Base-by-base conservation (phyloP, 805 yeast genomes). In the Maudiozyma turicensis region DNA sequence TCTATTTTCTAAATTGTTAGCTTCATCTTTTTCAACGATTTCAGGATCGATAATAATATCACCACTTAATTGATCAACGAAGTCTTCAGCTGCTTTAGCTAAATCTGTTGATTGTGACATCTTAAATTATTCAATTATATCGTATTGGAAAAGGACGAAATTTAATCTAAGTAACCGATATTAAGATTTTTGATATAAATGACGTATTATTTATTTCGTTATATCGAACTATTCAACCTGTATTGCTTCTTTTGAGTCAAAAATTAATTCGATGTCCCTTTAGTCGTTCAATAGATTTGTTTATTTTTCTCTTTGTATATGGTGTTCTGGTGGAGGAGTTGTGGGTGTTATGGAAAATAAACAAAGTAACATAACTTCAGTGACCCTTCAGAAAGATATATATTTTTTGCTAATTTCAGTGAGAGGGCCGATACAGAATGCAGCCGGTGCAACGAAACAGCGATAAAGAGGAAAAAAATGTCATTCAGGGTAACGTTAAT, bases 301-400 rank as follows among this genome's bases (percentile, higher is more conserved):
- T 35, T n/a, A 15, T 35, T 35, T 42, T 30, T 20, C 33, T 28
- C 15, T 34, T 43, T 47, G 46, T 43, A 43, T 43, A 47, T 47
- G 50, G 50, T 47, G 50, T 47, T 43, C 29, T 38, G 50, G 40
- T 47, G 46, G 44, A 39, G 43, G 42, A 43, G 8, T 32, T 37
- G 20, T 47, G 49, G 49, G 49, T 47, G 49, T 47, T 40, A 10
- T n/a, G 26, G n/a, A 29, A 7, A 31, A 43, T 13, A 8, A 32
- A 32, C 13, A 32, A 28, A 28, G 14, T 13, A 40, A 10, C 26
- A 38, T 13, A 38, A 38, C 14, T 8, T 8, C 29, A 15, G 7
- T 20, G 26, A 20, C 26, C 26, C 26, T 20, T 20, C 26, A 20
- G 26, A 20, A 20, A 20, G 26, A 20, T 2, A 20, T 20, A 20